These are phyloP conservation scores for Metschnikowia kofuensis DNA, from an alignment of 805 yeast species.

Conservation along the genomic window DNA sequence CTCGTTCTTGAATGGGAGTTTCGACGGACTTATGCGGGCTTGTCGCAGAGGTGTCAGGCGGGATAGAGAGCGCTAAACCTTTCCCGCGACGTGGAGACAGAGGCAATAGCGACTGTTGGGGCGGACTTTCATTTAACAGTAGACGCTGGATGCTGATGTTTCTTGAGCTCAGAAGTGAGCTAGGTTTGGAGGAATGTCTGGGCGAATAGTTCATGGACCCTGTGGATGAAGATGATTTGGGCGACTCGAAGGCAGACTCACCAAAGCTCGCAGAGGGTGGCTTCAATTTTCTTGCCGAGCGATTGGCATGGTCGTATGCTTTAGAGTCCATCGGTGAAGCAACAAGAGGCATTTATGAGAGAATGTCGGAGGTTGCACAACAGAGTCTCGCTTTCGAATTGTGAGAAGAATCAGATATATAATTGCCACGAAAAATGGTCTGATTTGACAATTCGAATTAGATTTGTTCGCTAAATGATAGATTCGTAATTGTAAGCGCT, in stretches of 20 bases:
- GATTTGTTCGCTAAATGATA: too few relatives aligned
- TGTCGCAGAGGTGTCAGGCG: constrained; percentile 4
- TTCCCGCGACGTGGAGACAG: constrained; percentile 11
- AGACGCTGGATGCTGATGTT: constrained; percentile 39
- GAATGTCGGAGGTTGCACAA: background rate
- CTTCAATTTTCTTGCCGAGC: constrained; percentile 4
- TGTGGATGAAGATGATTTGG: constrained; percentile 2
- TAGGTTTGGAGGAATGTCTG: constrained; percentile 32
- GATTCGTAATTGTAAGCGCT: too few relatives aligned
- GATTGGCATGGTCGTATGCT: constrained; percentile 1
- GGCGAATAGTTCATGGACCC: constrained; percentile 36
- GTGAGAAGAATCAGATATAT: background rate
- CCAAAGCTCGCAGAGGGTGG: constrained; percentile 9
- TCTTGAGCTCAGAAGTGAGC: constrained; percentile 22
- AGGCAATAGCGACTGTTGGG: background rate
- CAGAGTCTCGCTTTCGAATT: background rate
- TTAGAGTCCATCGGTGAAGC: constrained; percentile 9
- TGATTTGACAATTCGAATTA: too few relatives aligned
- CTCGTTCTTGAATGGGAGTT: constrained; percentile 3
- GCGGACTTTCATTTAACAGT: constrained; percentile 27
- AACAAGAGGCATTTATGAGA: constrained; percentile 2
- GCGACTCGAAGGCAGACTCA: constrained; percentile 5
- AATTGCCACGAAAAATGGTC: background rate
- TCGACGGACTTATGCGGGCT: background rate
- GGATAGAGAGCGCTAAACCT: constrained; percentile 10